Evolutionary conservation across 164 flowering plant genomes (phyloP).

Genomic region (Tinospora cordifolia): DNA sequence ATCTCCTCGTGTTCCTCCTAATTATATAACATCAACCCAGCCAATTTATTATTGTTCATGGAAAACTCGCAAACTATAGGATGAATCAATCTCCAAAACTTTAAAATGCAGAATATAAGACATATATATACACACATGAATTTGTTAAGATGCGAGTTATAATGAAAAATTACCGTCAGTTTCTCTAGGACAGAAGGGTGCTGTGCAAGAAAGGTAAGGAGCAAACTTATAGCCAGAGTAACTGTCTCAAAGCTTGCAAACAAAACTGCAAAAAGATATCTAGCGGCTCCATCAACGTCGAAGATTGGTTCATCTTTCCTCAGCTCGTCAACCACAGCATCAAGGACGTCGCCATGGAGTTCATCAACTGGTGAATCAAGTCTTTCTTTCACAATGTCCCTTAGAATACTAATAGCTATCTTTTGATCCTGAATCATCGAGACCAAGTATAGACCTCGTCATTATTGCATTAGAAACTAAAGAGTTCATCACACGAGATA

Average conservation of each 20-base stretch:
- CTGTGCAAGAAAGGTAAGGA: conserved; percentile 25
- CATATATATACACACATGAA: no score
- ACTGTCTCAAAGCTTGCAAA: conserved; percentile 33
- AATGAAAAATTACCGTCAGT: conserved; percentile 33
- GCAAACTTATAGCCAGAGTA: conserved; percentile 21
- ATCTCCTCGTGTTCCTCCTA: conserved; percentile 32
- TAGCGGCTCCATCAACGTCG: conserved; percentile 22
- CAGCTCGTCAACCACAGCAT: conserved; percentile 25
- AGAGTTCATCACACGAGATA: no score
- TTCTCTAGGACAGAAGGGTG: conserved; percentile 54
- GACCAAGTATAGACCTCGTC: no score
- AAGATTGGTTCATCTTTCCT: conserved; percentile 18
- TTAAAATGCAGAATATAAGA: no score
- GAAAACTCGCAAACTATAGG: no score
- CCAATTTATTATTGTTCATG: no score
- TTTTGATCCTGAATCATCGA: conserved; percentile 48
- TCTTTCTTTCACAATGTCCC: conserved; percentile 50
- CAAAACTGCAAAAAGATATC: conserved; percentile 26
- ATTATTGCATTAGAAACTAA: no score
- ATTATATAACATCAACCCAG: neutral
- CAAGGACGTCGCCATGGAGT: conserved; percentile 55
- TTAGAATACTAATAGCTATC: conserved; percentile 68
- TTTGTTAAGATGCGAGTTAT: no score
- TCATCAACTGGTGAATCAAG: conserved; percentile 33
- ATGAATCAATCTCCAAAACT: no score